Conservation (phyloP, 2,329 filamentous ascomycete species). For the Aspergillus persii region DNA sequence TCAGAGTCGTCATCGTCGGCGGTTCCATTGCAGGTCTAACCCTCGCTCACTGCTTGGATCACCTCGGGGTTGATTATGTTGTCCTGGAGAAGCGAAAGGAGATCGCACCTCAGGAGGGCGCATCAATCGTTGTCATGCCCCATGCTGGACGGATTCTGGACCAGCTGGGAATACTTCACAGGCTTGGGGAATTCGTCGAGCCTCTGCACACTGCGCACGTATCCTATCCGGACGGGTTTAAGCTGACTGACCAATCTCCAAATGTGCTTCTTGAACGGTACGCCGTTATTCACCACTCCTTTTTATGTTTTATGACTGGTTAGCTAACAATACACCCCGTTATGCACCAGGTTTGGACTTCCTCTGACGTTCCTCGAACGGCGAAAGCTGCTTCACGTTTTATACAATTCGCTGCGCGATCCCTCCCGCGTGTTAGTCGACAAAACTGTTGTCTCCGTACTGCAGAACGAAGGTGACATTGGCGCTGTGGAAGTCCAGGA, state of each 20-base stretch:
- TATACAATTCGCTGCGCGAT: slow-evolving; percentile 22
- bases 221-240: slow-evolving; percentile 6
- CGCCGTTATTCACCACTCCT: not conserved
- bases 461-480: slow-evolving; percentile 20
- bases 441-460: slow-evolving; percentile 27
- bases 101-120: slow-evolving; percentile 8
- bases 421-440: slow-evolving; percentile 29
- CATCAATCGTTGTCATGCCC: slow-evolving; percentile 9
- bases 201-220: slow-evolving; percentile 8
- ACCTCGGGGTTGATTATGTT: slow-evolving; percentile 35
- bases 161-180: slow-evolving; percentile 11
- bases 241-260: not conserved
- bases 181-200: slow-evolving; percentile 10
- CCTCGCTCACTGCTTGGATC: slow-evolving; percentile 37
- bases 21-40: slow-evolving; percentile 49
- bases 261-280: slow-evolving; percentile 6
- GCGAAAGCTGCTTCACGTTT: slow-evolving; percentile 16
- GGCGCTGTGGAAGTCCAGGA: slow-evolving; percentile 30
- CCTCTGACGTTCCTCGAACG: slow-evolving; percentile 12
- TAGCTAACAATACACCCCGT: not conserved
- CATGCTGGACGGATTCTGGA: slow-evolving; percentile 14
- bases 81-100: slow-evolving; percentile 31
- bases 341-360: slow-evolving; percentile 11
- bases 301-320: not conserved
- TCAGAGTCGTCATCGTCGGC: slow-evolving; percentile 47